Evolutionary conservation across 768 basidiomycete genomes (phyloP).

Genomic region (Leccinum subgranulosum): DNA sequence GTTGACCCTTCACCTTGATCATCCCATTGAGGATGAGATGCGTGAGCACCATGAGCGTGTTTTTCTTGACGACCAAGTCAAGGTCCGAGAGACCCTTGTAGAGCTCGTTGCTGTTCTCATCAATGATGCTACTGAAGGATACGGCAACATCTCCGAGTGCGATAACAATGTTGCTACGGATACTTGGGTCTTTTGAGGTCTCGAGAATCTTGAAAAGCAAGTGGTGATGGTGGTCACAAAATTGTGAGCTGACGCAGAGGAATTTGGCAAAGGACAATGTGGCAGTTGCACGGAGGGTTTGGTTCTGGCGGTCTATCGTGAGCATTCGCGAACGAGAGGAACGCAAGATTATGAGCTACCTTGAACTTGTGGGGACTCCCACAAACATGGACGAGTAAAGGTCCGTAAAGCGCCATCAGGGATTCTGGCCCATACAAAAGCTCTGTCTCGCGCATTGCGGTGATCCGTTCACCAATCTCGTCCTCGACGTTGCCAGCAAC

Average conservation of each 20-base stretch:
- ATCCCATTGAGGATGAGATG: conserved; percentile 97
- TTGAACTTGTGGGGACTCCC: conserved; percentile 90
- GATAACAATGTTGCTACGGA: conserved; percentile 95
- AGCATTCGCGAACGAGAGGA: neutral
- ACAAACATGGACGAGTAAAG: conserved; percentile 87
- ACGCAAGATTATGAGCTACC: conserved; percentile 38
- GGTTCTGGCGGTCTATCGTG: conserved; percentile 53
- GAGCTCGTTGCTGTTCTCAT: conserved; percentile 94
- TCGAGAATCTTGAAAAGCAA: conserved; percentile 94
- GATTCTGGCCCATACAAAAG: conserved; percentile 81
- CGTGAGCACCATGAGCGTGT: conserved; percentile 97
- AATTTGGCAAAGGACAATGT: conserved; percentile 92
- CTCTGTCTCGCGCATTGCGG: conserved; percentile 80
- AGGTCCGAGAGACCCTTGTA: conserved; percentile 91
- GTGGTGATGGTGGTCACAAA: conserved; percentile 87
- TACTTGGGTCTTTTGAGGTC: conserved; percentile 83
- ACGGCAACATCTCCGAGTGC: conserved; percentile 97
- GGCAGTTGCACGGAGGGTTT: conserved; percentile 80
- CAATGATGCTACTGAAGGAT: conserved; percentile 95
- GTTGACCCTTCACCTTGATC: conserved; percentile 99
- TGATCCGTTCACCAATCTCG: conserved; percentile 93
- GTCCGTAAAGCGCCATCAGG: conserved; percentile 81
- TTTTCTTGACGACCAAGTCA: conserved; percentile 93
- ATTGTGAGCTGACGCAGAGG: conserved; percentile 91
- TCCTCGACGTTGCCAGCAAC: conserved; percentile 98